Percentiles rank a stretch among this genome's conserved stretches.
Evolutionary conservation across 2,329 filamentous ascomycete species (phyloP).

Genomic region (Exophiala calicioides): DNA sequence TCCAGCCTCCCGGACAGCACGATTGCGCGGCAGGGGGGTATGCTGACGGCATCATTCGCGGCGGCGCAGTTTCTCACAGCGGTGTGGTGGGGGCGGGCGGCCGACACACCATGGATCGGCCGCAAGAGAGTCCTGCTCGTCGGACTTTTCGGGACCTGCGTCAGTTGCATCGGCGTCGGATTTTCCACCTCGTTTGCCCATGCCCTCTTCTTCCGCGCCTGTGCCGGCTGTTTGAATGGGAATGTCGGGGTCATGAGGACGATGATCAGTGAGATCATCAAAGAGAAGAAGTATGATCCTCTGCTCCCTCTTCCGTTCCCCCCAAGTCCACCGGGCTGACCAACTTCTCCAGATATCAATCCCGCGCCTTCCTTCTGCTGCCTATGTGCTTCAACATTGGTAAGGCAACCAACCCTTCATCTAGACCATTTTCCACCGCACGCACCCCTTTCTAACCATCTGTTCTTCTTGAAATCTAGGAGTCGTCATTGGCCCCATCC

Average conservation of each 20-base stretch:
- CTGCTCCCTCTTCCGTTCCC: no score
- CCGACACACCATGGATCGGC: constrained; percentile 65
- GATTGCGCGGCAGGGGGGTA: constrained; percentile 74
- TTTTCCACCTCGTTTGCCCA: constrained; percentile 64
- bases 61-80: constrained; percentile 80
- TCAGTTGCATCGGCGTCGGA: constrained; percentile 68
- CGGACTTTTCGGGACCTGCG: constrained; percentile 68
- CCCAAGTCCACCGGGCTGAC: no score
- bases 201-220: constrained; percentile 65
- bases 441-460: not conserved
- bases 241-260: constrained; percentile 75
- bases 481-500: constrained; percentile 46
- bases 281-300: constrained; percentile 66
- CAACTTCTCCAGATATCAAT: constrained; percentile 43
- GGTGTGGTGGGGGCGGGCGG: constrained; percentile 75
- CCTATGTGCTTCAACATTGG: constrained; percentile 72
- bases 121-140: constrained; percentile 78
- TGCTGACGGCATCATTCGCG: constrained; percentile 77
- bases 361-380: constrained; percentile 59
- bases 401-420: constrained; percentile 21
- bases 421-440: not conserved
- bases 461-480: constrained; percentile 23
- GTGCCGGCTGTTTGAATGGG: constrained; percentile 70
- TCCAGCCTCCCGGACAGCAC: constrained; percentile 57
- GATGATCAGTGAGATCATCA: constrained; percentile 71